phyloP scores from a whole-genome alignment of 371 early-diverging fungal species.

The Catenaria anguillulae region DNA sequence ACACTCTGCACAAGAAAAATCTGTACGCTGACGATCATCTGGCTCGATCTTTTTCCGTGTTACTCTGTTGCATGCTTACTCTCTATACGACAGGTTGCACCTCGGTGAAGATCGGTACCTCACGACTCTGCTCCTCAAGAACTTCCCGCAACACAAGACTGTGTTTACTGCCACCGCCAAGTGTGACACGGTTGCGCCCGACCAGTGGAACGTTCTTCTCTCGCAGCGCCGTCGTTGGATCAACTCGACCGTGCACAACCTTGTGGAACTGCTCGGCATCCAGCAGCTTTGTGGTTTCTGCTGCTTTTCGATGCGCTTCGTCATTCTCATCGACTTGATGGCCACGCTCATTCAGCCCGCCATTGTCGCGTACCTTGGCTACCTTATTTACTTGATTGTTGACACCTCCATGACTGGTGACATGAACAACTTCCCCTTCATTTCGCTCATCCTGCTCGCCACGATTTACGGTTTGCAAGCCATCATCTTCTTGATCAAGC shows the following conservation, averaged over 20 bases:
- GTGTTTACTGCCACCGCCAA: conserved; percentile 85
- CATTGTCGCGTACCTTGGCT: conserved; percentile 55
- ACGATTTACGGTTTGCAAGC: conserved; percentile 68
- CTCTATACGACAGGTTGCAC: too few relatives aligned
- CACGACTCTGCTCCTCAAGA: conserved; percentile 96
- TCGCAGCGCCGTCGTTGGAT: conserved; percentile 96
- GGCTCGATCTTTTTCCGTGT: too few relatives aligned
- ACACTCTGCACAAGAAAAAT: conserved; percentile 96
- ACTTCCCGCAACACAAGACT: conserved; percentile 91
- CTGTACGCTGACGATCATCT: too few relatives aligned
- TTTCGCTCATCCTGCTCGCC: conserved; percentile 48
- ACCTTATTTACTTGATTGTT: conserved; percentile 7
- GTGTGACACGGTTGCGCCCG: conserved; percentile 94
- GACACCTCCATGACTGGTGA: conserved; percentile 24
- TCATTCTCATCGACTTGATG: conserved; percentile 83
- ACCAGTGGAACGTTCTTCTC: conserved; percentile 62
- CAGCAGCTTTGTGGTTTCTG: conserved; percentile 90
- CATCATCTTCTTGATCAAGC: conserved; percentile 65
- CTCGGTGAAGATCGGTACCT: conserved; percentile 81
- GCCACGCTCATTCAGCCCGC: conserved; percentile 89
- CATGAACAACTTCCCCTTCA: conserved; percentile 33
- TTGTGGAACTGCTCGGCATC: conserved; percentile 75
- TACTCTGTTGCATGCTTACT: too few relatives aligned
- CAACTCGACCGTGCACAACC: conserved; percentile 93
- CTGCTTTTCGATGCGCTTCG: conserved; percentile 96